A percentile compares a stretch with the other conserved stretches of the same genome.
Conservation (phyloP, 106 monocot species). For the Dactylorhiza incarnata region DNA sequence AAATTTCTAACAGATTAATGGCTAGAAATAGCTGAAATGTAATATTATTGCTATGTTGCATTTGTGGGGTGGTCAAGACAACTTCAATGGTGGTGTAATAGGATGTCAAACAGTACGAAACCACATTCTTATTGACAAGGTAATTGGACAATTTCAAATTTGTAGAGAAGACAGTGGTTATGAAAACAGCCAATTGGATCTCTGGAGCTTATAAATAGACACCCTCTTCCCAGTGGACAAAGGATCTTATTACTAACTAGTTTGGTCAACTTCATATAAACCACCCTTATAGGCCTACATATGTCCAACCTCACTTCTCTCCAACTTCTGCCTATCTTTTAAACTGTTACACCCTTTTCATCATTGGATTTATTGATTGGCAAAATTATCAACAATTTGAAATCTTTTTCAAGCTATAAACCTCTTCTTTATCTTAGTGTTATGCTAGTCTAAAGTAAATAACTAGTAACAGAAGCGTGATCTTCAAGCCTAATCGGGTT, state of each 20-base stretch:
- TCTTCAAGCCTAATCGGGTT: neutral
- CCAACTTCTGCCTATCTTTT: neutral
- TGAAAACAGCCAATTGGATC: neutral
- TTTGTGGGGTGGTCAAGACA: too few species aligned
- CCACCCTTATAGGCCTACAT: neutral
- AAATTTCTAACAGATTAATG: too few species aligned
- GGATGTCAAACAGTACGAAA: too few species aligned
- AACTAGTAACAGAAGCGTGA: neutral
- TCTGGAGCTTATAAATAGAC: neutral
- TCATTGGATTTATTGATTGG: too few species aligned
- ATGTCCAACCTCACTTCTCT: neutral
- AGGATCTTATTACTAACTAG: neutral
- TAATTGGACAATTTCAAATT: too few species aligned
- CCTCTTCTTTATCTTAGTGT: neutral
- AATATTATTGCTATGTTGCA: too few species aligned
- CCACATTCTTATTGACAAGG: too few species aligned
- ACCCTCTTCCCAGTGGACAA: neutral
- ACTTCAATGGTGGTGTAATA: too few species aligned
- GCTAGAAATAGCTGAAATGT: too few species aligned
- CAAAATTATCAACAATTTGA: too few species aligned
- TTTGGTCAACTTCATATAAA: neutral
- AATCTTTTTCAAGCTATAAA: neutral
- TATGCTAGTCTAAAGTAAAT: neutral
- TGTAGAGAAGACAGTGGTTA: neutral
- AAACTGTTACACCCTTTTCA: too few species aligned